Percentiles rank a stretch among this genome's conserved stretches.
phyloP scores from a whole-genome alignment of 805 yeast genomes.

The Saccharomyces kudriavzevii region DNA sequence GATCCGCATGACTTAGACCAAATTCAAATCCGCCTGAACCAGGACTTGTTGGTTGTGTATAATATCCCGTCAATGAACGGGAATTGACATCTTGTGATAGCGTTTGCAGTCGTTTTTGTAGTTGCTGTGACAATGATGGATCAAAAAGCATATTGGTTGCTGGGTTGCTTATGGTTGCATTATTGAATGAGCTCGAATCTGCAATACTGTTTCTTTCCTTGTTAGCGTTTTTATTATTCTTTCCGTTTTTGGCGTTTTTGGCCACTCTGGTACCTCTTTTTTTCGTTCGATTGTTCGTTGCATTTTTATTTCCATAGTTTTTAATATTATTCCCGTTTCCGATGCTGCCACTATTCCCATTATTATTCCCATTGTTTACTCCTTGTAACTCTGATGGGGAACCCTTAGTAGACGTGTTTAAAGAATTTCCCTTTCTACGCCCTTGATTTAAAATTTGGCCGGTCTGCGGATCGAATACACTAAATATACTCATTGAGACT shows the following conservation, averaged over 20 bases:
- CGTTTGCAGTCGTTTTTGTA: constrained; percentile 22
- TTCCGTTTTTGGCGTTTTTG: background rate
- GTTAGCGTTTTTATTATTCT: constrained; percentile 1
- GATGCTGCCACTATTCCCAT: background rate
- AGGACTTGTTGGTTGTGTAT: constrained; percentile 30
- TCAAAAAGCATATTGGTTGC: constrained; percentile 15
- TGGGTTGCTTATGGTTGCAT: constrained; percentile 1
- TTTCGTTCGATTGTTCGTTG: background rate
- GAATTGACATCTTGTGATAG: constrained; percentile 23
- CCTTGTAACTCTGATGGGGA: constrained; percentile 12
- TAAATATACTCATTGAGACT: constrained; percentile 19
- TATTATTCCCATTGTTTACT: background rate
- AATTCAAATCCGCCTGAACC: constrained; percentile 14
- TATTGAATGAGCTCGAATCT: background rate
- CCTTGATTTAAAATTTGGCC: constrained; percentile 22
- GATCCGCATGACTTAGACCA: constrained; percentile 9
- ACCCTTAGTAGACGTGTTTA: constrained; percentile 19
- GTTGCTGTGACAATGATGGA: constrained; percentile 23
- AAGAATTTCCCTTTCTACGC: constrained; percentile 13
- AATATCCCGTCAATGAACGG: constrained; percentile 24
- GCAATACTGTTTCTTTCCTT: background rate
- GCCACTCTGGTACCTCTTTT: constrained; percentile 1
- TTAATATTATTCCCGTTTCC: background rate
- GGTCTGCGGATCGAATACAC: constrained; percentile 22
- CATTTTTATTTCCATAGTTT: background rate